Evolutionary conservation across 129 eudicot genomes (phyloP).

Genomic region (sunflower (Helianthus annuus)): HanXRQr2.0-SUNRISE NC_035441.2:185377311-185377810

Average conservation of each 20-base stretch:
- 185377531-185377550: too few species aligned
- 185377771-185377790: conserved; percentile 82
- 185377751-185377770: conserved; percentile 72
- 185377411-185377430: too few species aligned
- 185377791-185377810: conserved; percentile 79
- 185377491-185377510: too few species aligned
- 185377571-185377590: not conserved
- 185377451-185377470: too few species aligned
- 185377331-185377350: not conserved
- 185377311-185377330: conserved; percentile 24
- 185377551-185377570: too few species aligned
- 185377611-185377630: conserved; percentile 45
- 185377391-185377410: too few species aligned
- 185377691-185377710: conserved; percentile 47
- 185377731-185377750: conserved; percentile 79
- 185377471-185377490: too few species aligned
- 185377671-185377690: conserved; percentile 54
- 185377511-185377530: too few species aligned
- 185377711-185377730: conserved; percentile 72
- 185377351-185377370: too few species aligned
- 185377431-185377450: too few species aligned
- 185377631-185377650: conserved; percentile 62
- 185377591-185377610: conserved; percentile 10
- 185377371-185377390: too few species aligned
- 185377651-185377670: conserved; percentile 71